phyloP scores from a whole-genome alignment of 805 yeast species.

The Yamadazyma philogaea region DNA sequence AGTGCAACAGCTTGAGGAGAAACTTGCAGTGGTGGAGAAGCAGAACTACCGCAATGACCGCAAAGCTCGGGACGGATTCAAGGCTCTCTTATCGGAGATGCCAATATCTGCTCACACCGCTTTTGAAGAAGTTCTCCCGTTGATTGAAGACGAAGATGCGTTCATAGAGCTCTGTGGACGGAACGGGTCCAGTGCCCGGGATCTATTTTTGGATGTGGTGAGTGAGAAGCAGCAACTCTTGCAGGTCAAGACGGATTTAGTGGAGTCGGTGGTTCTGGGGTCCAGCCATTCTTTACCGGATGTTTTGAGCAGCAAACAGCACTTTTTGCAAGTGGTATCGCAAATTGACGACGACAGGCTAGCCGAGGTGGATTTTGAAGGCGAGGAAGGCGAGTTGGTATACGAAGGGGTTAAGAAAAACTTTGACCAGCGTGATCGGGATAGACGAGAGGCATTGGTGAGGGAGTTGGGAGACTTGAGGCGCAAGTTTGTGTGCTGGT shows the following conservation, averaged over 20 bases:
- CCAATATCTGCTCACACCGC: constrained; percentile 45
- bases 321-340: constrained; percentile 18
- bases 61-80: constrained; percentile 61
- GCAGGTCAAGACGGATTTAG: constrained; percentile 57
- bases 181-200: constrained; percentile 73
- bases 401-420: constrained; percentile 28
- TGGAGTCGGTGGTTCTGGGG: constrained; percentile 43
- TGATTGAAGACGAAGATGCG: constrained; percentile 51
- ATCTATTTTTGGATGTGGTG: constrained; percentile 69
- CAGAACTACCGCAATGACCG: constrained; percentile 57
- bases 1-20: constrained; percentile 18
- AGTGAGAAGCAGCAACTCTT: constrained; percentile 58
- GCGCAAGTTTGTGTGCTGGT: constrained; percentile 17
- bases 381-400: constrained; percentile 16
- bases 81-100: constrained; percentile 43
- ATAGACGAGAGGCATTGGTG: constrained; percentile 11
- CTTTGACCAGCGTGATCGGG: constrained; percentile 15
- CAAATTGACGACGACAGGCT: constrained; percentile 30
- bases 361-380: constrained; percentile 15
- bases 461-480: constrained; percentile 11
- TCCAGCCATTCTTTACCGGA: constrained; percentile 14
- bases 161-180: constrained; percentile 68
- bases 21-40: constrained; percentile 25
- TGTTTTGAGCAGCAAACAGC: constrained; percentile 16
- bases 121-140: constrained; percentile 56